Evolutionary conservation across 2,329 filamentous ascomycete genomes (phyloP).

Genomic region (Podosphaera aphanis): DNA sequence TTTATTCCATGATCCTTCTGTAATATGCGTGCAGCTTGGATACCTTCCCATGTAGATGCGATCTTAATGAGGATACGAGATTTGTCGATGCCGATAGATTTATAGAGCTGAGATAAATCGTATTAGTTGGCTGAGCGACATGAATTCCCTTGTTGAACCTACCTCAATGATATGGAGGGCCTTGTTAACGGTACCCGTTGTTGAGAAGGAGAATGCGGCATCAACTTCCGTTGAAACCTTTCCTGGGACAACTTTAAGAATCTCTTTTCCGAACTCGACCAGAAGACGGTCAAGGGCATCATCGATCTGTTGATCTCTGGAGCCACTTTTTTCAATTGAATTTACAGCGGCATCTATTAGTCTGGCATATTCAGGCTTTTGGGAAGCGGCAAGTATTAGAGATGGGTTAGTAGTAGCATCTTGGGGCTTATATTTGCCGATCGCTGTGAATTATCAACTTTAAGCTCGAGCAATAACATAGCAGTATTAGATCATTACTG

Average conservation of each 20-base stretch:
- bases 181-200: slow-evolving; percentile 77
- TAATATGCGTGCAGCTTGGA: slow-evolving; percentile 93
- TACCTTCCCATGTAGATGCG: slow-evolving; percentile 97
- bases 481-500: slow-evolving; percentile 20
- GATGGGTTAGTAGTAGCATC: slow-evolving; percentile 99
- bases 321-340: slow-evolving; percentile 53
- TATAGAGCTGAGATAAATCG: slow-evolving; percentile 55
- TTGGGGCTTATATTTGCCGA: slow-evolving; percentile 98
- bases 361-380: slow-evolving; percentile 89
- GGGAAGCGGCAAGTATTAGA: slow-evolving; percentile 89
- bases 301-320: slow-evolving; percentile 65
- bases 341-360: slow-evolving; percentile 66
- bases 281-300: slow-evolving; percentile 77
- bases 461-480: slow-evolving; percentile 1
- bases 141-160: slow-evolving; percentile 20
- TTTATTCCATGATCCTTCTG: slow-evolving; percentile 92
- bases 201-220: slow-evolving; percentile 86
- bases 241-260: slow-evolving; percentile 86
- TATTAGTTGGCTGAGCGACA: neutral
- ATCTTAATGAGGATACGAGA: slow-evolving; percentile 96
- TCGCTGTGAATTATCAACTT: slow-evolving; percentile 27
- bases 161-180: slow-evolving; percentile 92
- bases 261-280: slow-evolving; percentile 95
- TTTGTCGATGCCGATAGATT: slow-evolving; percentile 74
- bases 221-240: slow-evolving; percentile 99